A percentile compares a stretch with the other conserved stretches of the same genome.
Evolutionary conservation across 2,329 filamentous ascomycete species (phyloP).

Genomic region (Paradendryphiella salina): DNA sequence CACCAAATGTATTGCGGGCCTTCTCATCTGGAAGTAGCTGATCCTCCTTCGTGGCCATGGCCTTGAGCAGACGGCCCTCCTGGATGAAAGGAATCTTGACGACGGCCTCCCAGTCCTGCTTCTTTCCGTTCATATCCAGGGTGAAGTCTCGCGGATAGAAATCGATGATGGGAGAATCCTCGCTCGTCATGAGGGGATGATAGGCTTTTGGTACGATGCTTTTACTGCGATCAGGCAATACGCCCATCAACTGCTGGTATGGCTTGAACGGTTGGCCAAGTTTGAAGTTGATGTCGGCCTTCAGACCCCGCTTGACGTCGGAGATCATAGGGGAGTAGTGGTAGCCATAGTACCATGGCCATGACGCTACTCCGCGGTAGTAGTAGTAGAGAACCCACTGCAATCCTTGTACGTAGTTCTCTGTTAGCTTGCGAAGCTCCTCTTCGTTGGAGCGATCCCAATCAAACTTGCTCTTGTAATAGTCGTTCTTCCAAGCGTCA

Average conservation of each 20-base stretch:
- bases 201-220: conserved; percentile 88
- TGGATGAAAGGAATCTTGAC: conserved; percentile 99
- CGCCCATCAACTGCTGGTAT: conserved; percentile 97
- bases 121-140: conserved; percentile 99
- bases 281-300: conserved; percentile 86
- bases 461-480: conserved; percentile 88
- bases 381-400: conserved; percentile 99
- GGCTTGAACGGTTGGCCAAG: conserved; percentile 94
- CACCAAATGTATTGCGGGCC: conserved; percentile 84
- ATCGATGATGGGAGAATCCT: conserved; percentile 90
- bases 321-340: conserved; percentile 98
- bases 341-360: conserved; percentile 97
- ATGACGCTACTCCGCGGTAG: conserved; percentile 93
- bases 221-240: conserved; percentile 95
- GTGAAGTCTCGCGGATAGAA: conserved; percentile 98
- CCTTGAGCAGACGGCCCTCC: conserved; percentile 78
- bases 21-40: conserved; percentile 78
- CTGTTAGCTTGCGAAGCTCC: conserved; percentile 78
- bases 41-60: conserved; percentile 83
- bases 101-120: conserved; percentile 99
- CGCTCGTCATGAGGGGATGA: conserved; percentile 88
- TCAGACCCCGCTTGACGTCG: conserved; percentile 85
- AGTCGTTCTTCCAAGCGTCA: conserved; percentile 87
- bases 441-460: conserved; percentile 82
- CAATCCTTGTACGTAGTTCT: conserved; percentile 96